phyloP scores from a whole-genome alignment of 164 flowering plant species.

The Berberis thunbergii region DNA sequence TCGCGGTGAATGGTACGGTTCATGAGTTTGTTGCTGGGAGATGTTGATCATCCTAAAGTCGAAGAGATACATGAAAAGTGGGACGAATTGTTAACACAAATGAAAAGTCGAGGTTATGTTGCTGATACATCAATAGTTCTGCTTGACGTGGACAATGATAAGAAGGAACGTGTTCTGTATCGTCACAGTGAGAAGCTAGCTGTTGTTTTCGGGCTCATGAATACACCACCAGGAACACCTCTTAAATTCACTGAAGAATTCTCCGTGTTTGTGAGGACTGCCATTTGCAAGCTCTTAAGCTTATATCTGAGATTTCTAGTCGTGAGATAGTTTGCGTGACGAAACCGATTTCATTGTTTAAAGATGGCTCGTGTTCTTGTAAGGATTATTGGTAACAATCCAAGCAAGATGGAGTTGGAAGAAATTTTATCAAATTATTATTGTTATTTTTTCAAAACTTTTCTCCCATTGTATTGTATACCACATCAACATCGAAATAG shows the following conservation, averaged over 20 bases:
- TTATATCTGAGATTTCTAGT: slow-evolving; percentile 30
- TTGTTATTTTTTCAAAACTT: no score
- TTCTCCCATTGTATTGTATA: no score
- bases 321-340: slow-evolving; percentile 53
- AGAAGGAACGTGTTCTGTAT: slow-evolving; percentile 38
- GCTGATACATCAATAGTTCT: slow-evolving; percentile 50
- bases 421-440: no score
- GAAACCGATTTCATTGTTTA: slow-evolving; percentile 57
- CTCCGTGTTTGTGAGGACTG: slow-evolving; percentile 64
- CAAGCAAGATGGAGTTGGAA: no score
- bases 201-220: slow-evolving; percentile 44
- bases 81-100: slow-evolving; percentile 31
- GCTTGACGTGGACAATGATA: slow-evolving; percentile 43
- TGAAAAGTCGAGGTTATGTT: slow-evolving; percentile 45
- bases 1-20: slow-evolving; percentile 34
- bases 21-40: slow-evolving; percentile 65
- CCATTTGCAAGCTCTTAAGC: slow-evolving; percentile 47
- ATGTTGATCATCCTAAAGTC: slow-evolving; percentile 37
- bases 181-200: slow-evolving; percentile 72
- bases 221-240: slow-evolving; percentile 30
- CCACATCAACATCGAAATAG: no score
- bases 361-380: slow-evolving; percentile 50
- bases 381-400: slow-evolving; percentile 42
- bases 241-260: slow-evolving; percentile 62
- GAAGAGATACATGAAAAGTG: slow-evolving; percentile 35